Evolutionary conservation across 1,139 yeast species (phyloP), one percentile per base, ranked within the genome.

Genomic region (Suhomyces guaymorum): DNA sequence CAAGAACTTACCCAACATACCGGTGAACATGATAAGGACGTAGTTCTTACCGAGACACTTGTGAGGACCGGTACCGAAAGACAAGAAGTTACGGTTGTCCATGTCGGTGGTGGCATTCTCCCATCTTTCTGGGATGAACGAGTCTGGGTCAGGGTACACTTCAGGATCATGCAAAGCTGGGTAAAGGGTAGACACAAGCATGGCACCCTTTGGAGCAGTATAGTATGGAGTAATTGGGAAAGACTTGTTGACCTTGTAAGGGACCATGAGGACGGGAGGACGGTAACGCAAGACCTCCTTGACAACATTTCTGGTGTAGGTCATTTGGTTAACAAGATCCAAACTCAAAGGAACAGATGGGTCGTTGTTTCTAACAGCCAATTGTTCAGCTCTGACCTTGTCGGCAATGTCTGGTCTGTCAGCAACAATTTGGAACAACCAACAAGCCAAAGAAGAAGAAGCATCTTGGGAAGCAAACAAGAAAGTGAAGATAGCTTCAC

Each of bases 401-500:
- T 63, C 72, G 58, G 79, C 78, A 43, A 92, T 81, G 48, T 92
- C 97, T 28, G 97, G 97, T 56, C 96, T 79, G 62, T 92, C 98
- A 45, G 96, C 90, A 37, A 89, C 82, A 51, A 88, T 77, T 71
- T 92, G 98, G 79, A 90, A 92, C 56, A 92, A 75, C 98, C 98
- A 92, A 63, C 97, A 90, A 46, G 96, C 95, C 51, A 95, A 82
- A n/a, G 96, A 87, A 3, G 97, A 88, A 6, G 97, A 85, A 20
- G 98, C 98, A 65, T 92, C 98, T 67, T 92, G 98, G 7, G 96
- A 85, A 17, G 98, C 98, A 63, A 92, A 92, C 61, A 92, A 73
- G 63, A 92, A 92, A 14, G 98, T 92, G 73, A 92, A 92, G 47
- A 92, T 79, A 37, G 95, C 95, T 69, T 92, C 97, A 21, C 96